Base-by-base conservation (phyloP, 768 basidiomycete species). In the Calocybe indica region DNA sequence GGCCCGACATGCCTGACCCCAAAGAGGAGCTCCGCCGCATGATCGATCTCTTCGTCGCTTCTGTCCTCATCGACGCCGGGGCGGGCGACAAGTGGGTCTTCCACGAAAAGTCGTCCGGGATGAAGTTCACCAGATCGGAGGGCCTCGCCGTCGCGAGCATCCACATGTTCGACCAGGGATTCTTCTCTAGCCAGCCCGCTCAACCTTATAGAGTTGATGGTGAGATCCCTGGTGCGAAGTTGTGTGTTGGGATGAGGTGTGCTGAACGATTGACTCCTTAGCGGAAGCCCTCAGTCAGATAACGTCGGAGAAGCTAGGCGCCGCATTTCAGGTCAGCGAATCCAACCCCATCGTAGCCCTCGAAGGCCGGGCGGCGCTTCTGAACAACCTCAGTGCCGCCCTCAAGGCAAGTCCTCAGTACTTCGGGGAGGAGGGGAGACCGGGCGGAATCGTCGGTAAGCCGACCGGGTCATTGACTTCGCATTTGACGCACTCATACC, bases 41-140 rank as follows among this genome's bases (percentile, higher is more conserved):
- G 32, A 74, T 98, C 61, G 95, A 98, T 66, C 79, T 96, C 36
- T 94, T 93, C 69, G 69, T 85, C 15, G 87, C 91, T 30, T 92
- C 92, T 8, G 95, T 98, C 6, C 75, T 98, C 10, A 80, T 99
- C 33, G 95, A 98, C 57, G 95, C 94, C 0, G 94, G 94, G 1
- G 95, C 94, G 0, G 95, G 94, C 0, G 84, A 79, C 47, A 58
- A 67, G 1, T 98, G 94, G 94, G 65, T 64, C 8, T 98, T 86
- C 64, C 72, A 67, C 6, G 92, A 94, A 48, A 62, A 73, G 5
- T 67, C 61, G 0, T 75, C 78, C 0, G 78, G 76, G 0, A 58
- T 70, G 47, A 69, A 63, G 0, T 92, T 82, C 62, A 60, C 69
- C 44, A 75, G 86, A 56, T 93, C 78, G 5, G 89, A 83, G 60